Evolutionary conservation across 345 rosid species (phyloP), one percentile per base, ranked within the genome.

Genomic region (Gossypium anomalum): DNA sequence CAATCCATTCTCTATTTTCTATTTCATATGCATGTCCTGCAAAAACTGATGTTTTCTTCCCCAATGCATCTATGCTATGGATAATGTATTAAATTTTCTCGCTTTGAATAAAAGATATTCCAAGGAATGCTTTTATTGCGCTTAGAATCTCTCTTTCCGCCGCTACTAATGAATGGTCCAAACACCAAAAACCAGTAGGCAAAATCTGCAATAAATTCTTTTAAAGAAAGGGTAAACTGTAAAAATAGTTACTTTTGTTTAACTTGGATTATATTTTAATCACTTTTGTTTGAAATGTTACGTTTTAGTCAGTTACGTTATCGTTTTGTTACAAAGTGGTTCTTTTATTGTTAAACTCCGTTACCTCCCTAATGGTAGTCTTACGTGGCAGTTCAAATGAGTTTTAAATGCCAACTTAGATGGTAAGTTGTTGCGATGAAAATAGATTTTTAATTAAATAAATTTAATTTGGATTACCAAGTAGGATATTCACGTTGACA

Each of bases 401-500:
- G 4, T 29, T 29, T 29, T 29, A 29, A 29, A 29, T 29, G 4
- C 0, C 4, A 29, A 29, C 0, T 29, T 29, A 4, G 34, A 27
- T 27, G 4, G 3, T 0, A 0, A 27, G 2, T 25, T 27, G 29
- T 27, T 2, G 29, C 0, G 29, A 29, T 29, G 0, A 29, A 29
- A 29, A 29, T 3, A 29, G 4, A 29, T 29, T 29, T 29, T 29
- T 29, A 29, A 29, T 29, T 29, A 29, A 29, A 29, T 3, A 29
- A 29, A 29, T 29, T 29, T 34, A 34, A 4, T 34, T 34, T 34
- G 6, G 38, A 34, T 0, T 34, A 34, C 0, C 1, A 34, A 0
- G 0, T 34, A 34, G 6, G 38, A 4, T 34, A 34, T 34, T 0
- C 0, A 34, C 0, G 38, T 34, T 34, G 1, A 0, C 6, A 4